phyloP scores from a whole-genome alignment of 495 filamentous ascomycete genomes.

The Xylaria curta region DNA sequence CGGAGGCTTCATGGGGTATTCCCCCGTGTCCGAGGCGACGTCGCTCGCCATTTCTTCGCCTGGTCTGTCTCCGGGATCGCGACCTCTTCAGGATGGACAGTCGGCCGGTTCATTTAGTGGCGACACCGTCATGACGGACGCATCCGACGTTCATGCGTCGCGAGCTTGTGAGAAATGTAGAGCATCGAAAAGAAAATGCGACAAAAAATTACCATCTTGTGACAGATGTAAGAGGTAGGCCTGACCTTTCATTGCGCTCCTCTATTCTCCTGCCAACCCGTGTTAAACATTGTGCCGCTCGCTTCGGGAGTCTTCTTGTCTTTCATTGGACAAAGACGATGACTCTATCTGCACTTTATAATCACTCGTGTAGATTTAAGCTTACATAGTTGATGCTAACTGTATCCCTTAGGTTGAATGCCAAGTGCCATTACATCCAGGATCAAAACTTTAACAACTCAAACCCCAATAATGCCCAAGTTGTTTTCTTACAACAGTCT shows the following conservation, averaged over 20 bases:
- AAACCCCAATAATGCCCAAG: constrained; percentile 28
- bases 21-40: constrained; percentile 38
- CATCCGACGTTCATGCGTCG: constrained; percentile 31
- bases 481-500: constrained; percentile 37
- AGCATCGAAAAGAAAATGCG: constrained; percentile 44
- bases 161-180: constrained; percentile 45
- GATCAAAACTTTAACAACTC: constrained; percentile 30
- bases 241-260: not conserved
- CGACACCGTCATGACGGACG: constrained; percentile 26
- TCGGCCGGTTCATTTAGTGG: constrained; percentile 21
- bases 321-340: not conserved
- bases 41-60: constrained; percentile 34
- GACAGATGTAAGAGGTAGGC: constrained; percentile 41
- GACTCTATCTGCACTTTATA: not conserved
- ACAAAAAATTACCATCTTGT: constrained; percentile 44
- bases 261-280: not conserved
- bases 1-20: constrained; percentile 30
- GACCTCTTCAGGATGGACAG: constrained; percentile 30
- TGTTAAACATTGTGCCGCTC: not conserved
- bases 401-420: constrained; percentile 33
- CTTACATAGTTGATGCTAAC: constrained; percentile 24
- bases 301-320: not conserved
- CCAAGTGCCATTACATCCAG: constrained; percentile 42
- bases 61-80: constrained; percentile 31
- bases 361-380: not conserved